A percentile compares a stretch with the other conserved stretches of the same genome.
Conservation (phyloP, 805 yeast species). For the Tetrapisispora pingtungensis region DNA sequence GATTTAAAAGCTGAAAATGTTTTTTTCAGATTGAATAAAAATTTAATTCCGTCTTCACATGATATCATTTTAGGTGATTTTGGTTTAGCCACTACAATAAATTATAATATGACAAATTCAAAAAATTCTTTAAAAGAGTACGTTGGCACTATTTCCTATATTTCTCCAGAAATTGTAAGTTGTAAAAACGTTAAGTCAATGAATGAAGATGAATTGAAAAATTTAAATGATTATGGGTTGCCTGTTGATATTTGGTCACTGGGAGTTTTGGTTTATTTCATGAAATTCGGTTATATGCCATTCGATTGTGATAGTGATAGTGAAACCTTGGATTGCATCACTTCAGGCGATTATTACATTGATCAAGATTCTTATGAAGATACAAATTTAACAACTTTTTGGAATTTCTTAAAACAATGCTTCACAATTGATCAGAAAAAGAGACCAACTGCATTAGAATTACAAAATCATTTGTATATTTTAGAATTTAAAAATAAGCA, state of each 20-base stretch:
- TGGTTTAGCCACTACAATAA: conserved; percentile 48
- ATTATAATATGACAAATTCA: conserved; percentile 27
- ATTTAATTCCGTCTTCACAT: conserved; percentile 27
- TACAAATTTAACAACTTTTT: conserved; percentile 36
- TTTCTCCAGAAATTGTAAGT: conserved; percentile 61
- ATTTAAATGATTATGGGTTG: conserved; percentile 35
- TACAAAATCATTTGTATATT: conserved; percentile 37
- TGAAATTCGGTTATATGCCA: conserved; percentile 70
- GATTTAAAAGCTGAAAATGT: conserved; percentile 68
- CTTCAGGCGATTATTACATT: conserved; percentile 43
- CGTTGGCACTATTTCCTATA: conserved; percentile 64
- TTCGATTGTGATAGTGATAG: conserved; percentile 64
- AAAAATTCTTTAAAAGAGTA: conserved; percentile 32
- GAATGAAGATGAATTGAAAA: conserved; percentile 9
- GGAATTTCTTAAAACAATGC: conserved; percentile 48
- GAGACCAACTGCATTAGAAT: conserved; percentile 39
- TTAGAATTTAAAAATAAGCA: neutral
- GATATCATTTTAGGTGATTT: conserved; percentile 35
- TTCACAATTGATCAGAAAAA: conserved; percentile 36
- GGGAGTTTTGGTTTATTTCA: conserved; percentile 61
- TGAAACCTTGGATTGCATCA: conserved; percentile 56
- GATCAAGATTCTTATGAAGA: conserved; percentile 54
- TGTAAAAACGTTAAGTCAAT: conserved; percentile 26
- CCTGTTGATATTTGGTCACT: conserved; percentile 69
- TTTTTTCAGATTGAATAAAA: conserved; percentile 35